Evolutionary conservation across 371 early-diverging fungal genomes (phyloP), one percentile per base, ranked within the genome.

Genomic region (Syncephalastrum monosporum): DNA sequence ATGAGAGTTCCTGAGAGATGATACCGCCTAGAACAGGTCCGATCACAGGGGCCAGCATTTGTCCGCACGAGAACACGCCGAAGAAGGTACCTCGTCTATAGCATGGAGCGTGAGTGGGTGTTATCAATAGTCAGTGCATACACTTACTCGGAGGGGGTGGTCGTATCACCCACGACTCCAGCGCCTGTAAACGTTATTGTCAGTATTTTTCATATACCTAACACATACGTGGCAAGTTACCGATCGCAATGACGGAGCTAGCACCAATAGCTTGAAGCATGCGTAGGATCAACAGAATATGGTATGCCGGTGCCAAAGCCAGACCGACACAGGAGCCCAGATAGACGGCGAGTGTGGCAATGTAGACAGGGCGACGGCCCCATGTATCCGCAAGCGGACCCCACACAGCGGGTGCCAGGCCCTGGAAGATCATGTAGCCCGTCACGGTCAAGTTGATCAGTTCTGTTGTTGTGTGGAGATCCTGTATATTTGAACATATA

Each of bases 21-120:
- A 33, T 67, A 13, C 84, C 84, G 3, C 86, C 86, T 42, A 84
- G 59, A 44, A 81, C 72, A 13, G 84, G 83, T 0, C 84, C 85
- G 5, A 79, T 46, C 8, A 73, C 42, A 10, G 84, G 56, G 2
- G 50, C 51, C 5, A 61, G 13, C 17, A 56, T 46, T 23, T 74
- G 71, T 0, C 84, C 85, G 6, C 78, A 45, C 25, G 72, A 82
- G 56, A 68, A 84, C 0, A 81, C 52, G 0, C 86, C 86, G 60
- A 81, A 74, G 23, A 79, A 83, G 0, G 74, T 59, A 2, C 86
- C 86, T n/a, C 86, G 82, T 29, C 62, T 56, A 52, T 48, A 27
- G 21, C 1, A 2, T 21, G 43, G 43, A 23, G 15, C n/a, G 27
- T 13, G n/a, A n/a, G 38, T 14, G 42, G 17, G 42, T 5, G 50